Base-by-base conservation (phyloP, 2,329 filamentous ascomycete species). In the Fonsecaea pedrosoi region DNA sequence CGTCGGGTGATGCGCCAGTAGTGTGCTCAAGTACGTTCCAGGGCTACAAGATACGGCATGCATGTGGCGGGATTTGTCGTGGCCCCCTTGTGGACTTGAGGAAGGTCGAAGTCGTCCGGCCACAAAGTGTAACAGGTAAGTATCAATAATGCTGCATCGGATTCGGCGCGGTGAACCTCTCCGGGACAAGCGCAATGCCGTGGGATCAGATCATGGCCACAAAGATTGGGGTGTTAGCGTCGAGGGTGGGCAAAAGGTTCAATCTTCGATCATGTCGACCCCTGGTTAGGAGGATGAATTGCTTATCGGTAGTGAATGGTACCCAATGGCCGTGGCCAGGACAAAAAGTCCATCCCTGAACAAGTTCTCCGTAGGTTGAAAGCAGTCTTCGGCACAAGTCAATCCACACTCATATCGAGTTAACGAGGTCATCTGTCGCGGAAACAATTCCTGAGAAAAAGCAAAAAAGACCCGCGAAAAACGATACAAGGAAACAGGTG, bases 201-300 rank as follows among this genome's bases (percentile, higher is more conserved):
- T 25, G 53, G 53, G 13, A 40, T 38, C 38, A 5, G 15, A 32
- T 7, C 37, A 8, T 9, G 12, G 6, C 6, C 1, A 25, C 6
- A 58, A 13, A 38, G 56, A 58, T 58, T 45, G 56, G 42, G 30
- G 7, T 60, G n/a, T 45, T 18, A 7, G 15, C 18, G 40, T 45
- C 12, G 40, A 45, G 40, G 40, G 40, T 45, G 40, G 40, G 40
- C 15, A 45, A 18, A 18, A 45, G 40, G n/a, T 45, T n/a, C 15
- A 18, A 18, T 18, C 40, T 45, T 45, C 40, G 15, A 45, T 7
- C 3, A 45, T 13, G 40, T 45, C 6, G 40, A 45, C 40, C 40
- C 12, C 57, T 50, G 57, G 40, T 13, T 8, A 45, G 9, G 40
- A 18, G 40, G 40, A 45, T 42, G 40, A 7, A 8, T 18, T 18